A percentile compares a stretch with the other conserved stretches of the same genome.
Conservation (phyloP, 257 asterid species). For the Solanum bulbocastanum region DNA sequence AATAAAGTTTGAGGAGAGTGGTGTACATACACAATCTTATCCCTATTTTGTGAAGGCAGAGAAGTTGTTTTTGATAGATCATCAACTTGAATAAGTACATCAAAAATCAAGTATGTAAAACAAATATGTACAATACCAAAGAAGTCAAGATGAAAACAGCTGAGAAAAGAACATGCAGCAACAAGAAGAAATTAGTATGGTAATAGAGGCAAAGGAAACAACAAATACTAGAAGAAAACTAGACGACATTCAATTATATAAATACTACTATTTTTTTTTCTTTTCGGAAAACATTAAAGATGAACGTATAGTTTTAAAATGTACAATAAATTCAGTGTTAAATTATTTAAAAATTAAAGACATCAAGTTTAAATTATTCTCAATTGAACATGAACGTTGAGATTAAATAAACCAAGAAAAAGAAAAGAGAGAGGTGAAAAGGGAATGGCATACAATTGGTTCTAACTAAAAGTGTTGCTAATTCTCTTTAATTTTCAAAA, state of each 20-base stretch:
- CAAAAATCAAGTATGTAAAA: neutral
- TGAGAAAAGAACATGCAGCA: neutral
- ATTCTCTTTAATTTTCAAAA: neutral
- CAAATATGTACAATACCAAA: neutral
- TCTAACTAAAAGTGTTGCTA: neutral
- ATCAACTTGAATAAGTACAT: neutral
- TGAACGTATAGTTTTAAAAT: neutral
- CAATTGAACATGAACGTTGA: neutral
- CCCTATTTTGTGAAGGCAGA: neutral
- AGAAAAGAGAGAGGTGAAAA: neutral
- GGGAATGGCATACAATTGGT: neutral
- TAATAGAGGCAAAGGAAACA: neutral
- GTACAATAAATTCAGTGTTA: neutral
- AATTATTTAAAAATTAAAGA: neutral
- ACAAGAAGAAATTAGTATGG: neutral
- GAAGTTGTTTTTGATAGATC: neutral
- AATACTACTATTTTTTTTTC: neutral
- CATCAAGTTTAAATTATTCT: neutral
- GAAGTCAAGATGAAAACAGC: neutral
- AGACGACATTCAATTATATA: neutral
- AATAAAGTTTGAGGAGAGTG: neutral
- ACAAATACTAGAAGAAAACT: neutral
- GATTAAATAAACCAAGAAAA: neutral
- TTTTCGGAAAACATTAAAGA: neutral
- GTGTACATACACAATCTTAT: neutral